Evolutionary conservation across 768 basidiomycete genomes (phyloP).

Genomic region (Rhodotorula sphaerocarpa): DNA sequence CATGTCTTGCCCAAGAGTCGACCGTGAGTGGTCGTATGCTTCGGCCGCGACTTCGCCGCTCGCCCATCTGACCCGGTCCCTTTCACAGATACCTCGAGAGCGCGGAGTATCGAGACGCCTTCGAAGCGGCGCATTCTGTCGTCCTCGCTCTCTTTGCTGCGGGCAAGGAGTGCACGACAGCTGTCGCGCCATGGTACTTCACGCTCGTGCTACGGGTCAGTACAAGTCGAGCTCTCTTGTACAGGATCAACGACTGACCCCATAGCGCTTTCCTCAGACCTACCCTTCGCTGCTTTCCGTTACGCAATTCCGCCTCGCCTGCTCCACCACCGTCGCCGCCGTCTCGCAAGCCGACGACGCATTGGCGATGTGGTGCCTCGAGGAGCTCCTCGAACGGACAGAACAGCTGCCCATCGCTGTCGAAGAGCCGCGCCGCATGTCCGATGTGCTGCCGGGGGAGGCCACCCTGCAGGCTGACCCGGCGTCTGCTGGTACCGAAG

Average conservation of each 20-base stretch:
- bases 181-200: constrained; percentile 67
- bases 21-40: constrained; percentile 50
- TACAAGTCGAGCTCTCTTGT: background rate
- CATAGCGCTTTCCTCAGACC: constrained; percentile 11
- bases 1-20: constrained; percentile 57
- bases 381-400: constrained; percentile 52
- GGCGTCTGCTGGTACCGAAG: background rate
- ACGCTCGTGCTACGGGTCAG: constrained; percentile 62
- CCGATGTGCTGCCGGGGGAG: too few relatives aligned
- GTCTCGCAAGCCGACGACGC: constrained; percentile 48
- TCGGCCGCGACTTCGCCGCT: too few relatives aligned
- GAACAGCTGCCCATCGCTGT: constrained; percentile 3
- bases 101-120: constrained; percentile 60
- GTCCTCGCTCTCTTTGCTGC: constrained; percentile 65
- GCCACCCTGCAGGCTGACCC: background rate
- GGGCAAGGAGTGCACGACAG: constrained; percentile 49
- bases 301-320: constrained; percentile 64
- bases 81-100: constrained; percentile 57
- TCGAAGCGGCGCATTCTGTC: constrained; percentile 78
- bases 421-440: too few relatives aligned
- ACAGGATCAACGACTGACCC: constrained; percentile 51
- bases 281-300: constrained; percentile 55
- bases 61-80: background rate
- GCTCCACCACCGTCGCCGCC: constrained; percentile 61
- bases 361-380: constrained; percentile 65